These are phyloP conservation scores for Ganoderma lucidum DNA, from an alignment of 1,284 basidiomycete species.

Conservation along the genomic window DNA sequence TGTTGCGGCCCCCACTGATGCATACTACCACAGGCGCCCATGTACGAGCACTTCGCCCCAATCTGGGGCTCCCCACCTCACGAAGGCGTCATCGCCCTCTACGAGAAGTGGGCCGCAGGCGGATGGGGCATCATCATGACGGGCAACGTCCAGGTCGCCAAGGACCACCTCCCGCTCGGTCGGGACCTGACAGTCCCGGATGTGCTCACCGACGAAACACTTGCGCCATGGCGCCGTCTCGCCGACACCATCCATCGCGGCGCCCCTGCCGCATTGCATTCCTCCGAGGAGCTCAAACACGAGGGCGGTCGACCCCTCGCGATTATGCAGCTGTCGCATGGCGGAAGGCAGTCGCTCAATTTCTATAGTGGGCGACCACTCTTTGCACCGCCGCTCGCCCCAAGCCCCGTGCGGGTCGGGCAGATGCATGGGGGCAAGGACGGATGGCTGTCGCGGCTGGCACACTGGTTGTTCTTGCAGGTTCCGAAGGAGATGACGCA, in stretches of 20 bases:
- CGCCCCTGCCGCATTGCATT: slow-evolving; percentile 11
- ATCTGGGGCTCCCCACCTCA: slow-evolving; percentile 81
- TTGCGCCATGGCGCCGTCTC: slow-evolving; percentile 61
- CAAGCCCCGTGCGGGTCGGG: slow-evolving; percentile 73
- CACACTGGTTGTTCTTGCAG: slow-evolving; percentile 68
- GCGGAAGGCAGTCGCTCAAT: slow-evolving; percentile 86
- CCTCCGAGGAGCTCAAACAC: slow-evolving; percentile 1
- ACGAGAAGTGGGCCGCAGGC: slow-evolving; percentile 79
- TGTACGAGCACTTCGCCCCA: slow-evolving; percentile 85
- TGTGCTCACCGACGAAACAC: slow-evolving; percentile 47
- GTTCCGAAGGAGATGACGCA: slow-evolving; percentile 68
- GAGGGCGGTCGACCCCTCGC: slow-evolving; percentile 48
- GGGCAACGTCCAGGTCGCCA: slow-evolving; percentile 87
- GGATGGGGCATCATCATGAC: slow-evolving; percentile 93
- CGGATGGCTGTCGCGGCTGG: slow-evolving; percentile 44
- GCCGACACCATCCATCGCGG: slow-evolving; percentile 58
- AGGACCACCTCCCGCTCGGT: slow-evolving; percentile 79
- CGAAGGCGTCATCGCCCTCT: slow-evolving; percentile 68
- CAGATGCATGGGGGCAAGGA: slow-evolving; percentile 15
- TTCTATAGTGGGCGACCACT: slow-evolving; percentile 72
- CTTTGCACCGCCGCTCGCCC: slow-evolving; percentile 72
- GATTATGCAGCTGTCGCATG: slow-evolving; percentile 88
- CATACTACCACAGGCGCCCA: slow-evolving; percentile 61
- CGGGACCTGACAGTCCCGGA: slow-evolving; percentile 79
- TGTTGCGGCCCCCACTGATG: background rate